Conservation (phyloP, 2,329 filamentous ascomycete genomes). For the Alternaria rosae region DNA sequence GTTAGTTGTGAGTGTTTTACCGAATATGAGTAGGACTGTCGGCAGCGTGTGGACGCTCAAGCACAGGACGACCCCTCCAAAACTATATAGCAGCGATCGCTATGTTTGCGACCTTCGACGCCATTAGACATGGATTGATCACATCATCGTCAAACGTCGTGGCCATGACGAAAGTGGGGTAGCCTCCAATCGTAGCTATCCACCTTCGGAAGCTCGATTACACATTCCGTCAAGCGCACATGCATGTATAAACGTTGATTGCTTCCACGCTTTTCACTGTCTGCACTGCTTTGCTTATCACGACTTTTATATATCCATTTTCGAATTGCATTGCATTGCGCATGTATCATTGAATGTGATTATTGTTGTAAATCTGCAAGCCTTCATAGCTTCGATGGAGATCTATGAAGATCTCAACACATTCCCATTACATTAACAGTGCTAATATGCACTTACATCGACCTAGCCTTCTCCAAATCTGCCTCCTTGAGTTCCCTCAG, state of each 20-base stretch:
- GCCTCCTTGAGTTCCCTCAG: conserved; percentile 58
- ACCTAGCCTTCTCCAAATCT: conserved; percentile 54
- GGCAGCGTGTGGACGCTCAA: neutral
- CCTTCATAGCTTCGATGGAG: conserved; percentile 3
- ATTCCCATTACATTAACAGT: neutral
- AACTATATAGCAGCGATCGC: neutral
- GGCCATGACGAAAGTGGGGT: conserved; percentile 30
- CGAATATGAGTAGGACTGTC: too few relatives aligned
- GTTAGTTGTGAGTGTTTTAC: too few relatives aligned
- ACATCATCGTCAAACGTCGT: conserved; percentile 13
- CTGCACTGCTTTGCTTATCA: neutral
- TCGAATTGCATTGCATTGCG: neutral
- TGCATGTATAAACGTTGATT: neutral
- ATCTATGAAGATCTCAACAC: conserved; percentile 5
- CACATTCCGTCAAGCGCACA: neutral
- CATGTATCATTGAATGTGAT: neutral
- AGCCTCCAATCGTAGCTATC: conserved; percentile 4
- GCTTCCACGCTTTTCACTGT: neutral
- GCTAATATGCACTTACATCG: conserved; percentile 12
- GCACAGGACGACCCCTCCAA: too few relatives aligned
- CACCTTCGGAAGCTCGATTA: conserved; percentile 7
- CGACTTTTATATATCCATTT: neutral
- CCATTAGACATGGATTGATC: conserved; percentile 11
- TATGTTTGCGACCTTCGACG: neutral
- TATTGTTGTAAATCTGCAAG: neutral